Evolutionary conservation across 164 flowering plant genomes (phyloP), one percentile per base, ranked within the genome.

Genomic region (Dillenia turbinata): DNA sequence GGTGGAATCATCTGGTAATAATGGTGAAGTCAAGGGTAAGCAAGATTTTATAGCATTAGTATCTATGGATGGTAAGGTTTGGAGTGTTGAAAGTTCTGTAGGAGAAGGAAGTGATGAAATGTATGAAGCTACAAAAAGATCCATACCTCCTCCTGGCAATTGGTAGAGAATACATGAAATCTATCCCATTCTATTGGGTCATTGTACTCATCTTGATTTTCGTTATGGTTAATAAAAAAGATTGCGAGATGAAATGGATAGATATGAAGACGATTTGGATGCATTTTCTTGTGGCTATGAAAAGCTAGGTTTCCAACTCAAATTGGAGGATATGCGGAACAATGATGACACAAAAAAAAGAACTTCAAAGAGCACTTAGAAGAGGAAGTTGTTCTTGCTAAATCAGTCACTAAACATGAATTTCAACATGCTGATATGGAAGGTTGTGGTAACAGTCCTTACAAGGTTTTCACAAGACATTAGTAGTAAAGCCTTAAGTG

Each of bases 261-360:
- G 79, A 67, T 60, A 74, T 76, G 99, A 95, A 76, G 99, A 97
- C 56, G 92, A 96, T 60, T 62, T 93, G 74, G 96, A 88, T 66
- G 78, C 57, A 12, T 93, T 93, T 78, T 90, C 97, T 73, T 86
- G 98, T 78, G 98, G 98, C 40, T 93, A 93, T 76, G 96, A 93
- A 75, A 92, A 86, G 75, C 67, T 89, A 63, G 99, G 97, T 54
- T 95, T 95, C 73, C 77, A 19, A 19, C 56, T 46, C 74, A n/a
- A n/a, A 19, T 19, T 19, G 22, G 22, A 19, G 22, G 22, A 19
- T 19, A 19, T 19, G 22, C 1, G 22, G 22, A 19, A 19, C 22
- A 19, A 19, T 19, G 22, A 19, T 19, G 22, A 1, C 22, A n/a
- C n/a, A n/a, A n/a, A n/a, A n/a, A n/a, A n/a, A 1, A 19, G 1